Base-by-base conservation (phyloP, 129 eudicot species). In the Centella asiatica region DNA sequence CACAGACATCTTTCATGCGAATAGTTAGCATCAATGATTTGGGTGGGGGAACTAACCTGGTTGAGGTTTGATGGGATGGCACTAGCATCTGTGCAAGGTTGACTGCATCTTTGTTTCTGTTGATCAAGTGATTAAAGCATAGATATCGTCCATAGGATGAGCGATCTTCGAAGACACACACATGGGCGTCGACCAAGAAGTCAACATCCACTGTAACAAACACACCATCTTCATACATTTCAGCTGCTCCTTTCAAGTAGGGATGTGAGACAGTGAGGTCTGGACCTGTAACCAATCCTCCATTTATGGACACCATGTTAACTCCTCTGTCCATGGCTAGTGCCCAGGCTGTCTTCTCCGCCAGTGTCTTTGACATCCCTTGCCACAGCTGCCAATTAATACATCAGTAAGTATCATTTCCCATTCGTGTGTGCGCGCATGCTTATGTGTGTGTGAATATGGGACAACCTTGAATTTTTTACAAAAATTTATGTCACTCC, bases 401-500 rank as follows among this genome's bases (percentile, higher is more conserved):
- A 7, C 22, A 34, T 45, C 5, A 17, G 18, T 0, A 1, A 4
- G 24, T 46, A 24, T n/a, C n/a, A n/a, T n/a, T n/a, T n/a, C n/a
- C n/a, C n/a, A n/a, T n/a, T n/a, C n/a, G n/a, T n/a, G n/a, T n/a
- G 20, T 18, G 24, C 25, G 5, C 24, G 8, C 51, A 46, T 5
- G 51, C 51, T n/a, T 20, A 46, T 46, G 24, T 11, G n/a, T n/a
- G n/a, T n/a, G n/a, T n/a, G n/a, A n/a, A n/a, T n/a, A n/a, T n/a
- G n/a, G n/a, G n/a, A n/a, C n/a, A n/a, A 89, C 97, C 97, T 90
- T 90, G 33, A 78, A 90, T 42, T 86, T 86, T 54, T 80, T 82
- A 52, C 97, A 90, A 39, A 80, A 89, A 65, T 70, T 89, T 25
- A 76, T 67, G 59, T 86, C 79, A 51, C 83, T 86, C 97, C 97